Evolutionary conservation across 352 stramenopile species (phyloP), one percentile per base, ranked within the genome.

Genomic region (Peronospora destructor): DNA sequence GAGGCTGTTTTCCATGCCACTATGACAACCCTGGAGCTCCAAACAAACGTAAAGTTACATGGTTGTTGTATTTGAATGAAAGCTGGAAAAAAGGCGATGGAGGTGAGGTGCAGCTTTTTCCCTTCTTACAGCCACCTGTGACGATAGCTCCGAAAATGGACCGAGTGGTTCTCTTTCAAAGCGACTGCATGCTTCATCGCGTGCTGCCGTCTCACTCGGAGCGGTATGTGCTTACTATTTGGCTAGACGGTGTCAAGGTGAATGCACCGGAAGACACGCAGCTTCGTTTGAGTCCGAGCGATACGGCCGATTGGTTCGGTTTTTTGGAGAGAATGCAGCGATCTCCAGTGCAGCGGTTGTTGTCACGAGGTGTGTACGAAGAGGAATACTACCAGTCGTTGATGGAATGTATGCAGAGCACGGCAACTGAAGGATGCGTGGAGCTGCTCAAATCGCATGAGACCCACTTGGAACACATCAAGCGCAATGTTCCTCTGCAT

Each of bases 21-120:
- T 90, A 90, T 64, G 81, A 92, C 60, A 92, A 92, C 49, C 81
- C 81, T 7, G 76, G 78, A 28, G 61, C 62, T 16, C 81, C 81
- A 6, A 90, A 89, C 68, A 84, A 81, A 46, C 71, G 81, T 38
- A 84, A 83, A 45, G 56, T 92, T 33, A 90, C 81, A 29, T 89
- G 78, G 49, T 55, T 92, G 46, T 50, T 92, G 16, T 92, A 92
- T 52, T 53, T 92, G 23, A 92, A 92, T 47, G 76, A 82, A 30
- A 39, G 48, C 21, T 92, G 81, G 81, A 64, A 72, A 16, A 19
- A 71, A 26, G 72, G 64, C 14, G 73, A 90, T 33, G 81, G 81
- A 19, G 81, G 81, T 10, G 76, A 92, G 49, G 70, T 92, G 29
- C 75, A 85, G 56, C 60, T 92, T 23, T 68, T 86, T 38, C 81